A percentile compares a stretch with the other conserved stretches of the same genome.
These are phyloP conservation scores for Dunaliella sp. DNA, from an alignment of 139 green algal genomes.

Conservation along the genomic window DNA sequence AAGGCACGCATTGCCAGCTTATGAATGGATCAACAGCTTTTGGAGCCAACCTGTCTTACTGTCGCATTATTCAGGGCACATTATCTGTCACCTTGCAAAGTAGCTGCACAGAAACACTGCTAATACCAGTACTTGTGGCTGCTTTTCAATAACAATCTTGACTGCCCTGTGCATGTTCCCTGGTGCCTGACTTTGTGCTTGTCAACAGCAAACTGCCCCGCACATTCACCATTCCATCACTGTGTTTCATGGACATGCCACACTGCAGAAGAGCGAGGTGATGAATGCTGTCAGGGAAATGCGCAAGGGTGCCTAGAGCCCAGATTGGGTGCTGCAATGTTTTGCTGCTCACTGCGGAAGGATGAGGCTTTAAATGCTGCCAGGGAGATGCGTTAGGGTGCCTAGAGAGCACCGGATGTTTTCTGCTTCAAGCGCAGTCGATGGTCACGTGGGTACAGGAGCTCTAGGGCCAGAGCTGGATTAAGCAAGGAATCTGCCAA, in stretches of 20 bases:
- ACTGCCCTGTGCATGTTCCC: background rate
- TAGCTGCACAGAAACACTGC: too few species aligned
- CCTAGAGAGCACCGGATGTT: too few species aligned
- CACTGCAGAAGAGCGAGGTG: too few species aligned
- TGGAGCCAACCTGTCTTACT: background rate
- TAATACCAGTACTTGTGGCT: too few species aligned
- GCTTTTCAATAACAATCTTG: too few species aligned
- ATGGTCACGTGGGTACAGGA: too few species aligned
- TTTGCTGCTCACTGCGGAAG: conserved; percentile 50
- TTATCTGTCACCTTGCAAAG: background rate
- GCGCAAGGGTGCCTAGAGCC: background rate
- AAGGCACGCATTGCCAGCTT: too few species aligned
- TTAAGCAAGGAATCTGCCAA: too few species aligned
- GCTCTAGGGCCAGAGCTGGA: too few species aligned
- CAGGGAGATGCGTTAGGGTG: conserved; percentile 48
- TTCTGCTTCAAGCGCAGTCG: too few species aligned
- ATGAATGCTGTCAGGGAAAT: too few species aligned
- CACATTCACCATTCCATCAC: background rate
- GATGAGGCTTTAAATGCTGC: conserved; percentile 49
- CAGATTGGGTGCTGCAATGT: background rate
- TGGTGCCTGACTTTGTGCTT: background rate
- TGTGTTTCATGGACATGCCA: too few species aligned
- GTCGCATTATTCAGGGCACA: background rate
- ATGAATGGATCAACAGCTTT: background rate
- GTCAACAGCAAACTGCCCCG: background rate